Evolutionary conservation across 257 asterid genomes (phyloP), one percentile per base, ranked within the genome.

Genomic region (Avicennia marina): DNA sequence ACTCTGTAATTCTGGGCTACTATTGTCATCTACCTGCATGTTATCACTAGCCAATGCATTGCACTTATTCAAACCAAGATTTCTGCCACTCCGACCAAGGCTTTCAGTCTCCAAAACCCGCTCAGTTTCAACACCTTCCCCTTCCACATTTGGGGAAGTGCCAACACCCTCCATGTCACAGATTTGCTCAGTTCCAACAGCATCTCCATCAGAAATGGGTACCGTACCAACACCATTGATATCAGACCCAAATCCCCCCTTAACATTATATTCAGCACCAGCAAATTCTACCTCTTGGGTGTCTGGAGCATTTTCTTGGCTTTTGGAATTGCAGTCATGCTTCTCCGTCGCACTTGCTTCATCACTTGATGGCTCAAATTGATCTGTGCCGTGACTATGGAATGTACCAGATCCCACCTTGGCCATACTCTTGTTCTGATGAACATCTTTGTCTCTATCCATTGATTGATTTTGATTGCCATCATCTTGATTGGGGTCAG

Each of bases 201-300:
- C 73, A 44, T 85, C 85, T 19, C 70, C 80, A 57, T 72, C 82
- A 19, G 59, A 49, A 61, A 67, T 26, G 31, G 78, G 81, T 27
- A 70, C 74, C 6, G 84, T 71, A 66, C 64, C 81, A 2, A 75
- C 53, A 27, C 82, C 87, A 20, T 85, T 80, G 46, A 87, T 81
- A 43, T 87, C 93, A 12, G 98, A 91, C 68, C 96, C 98, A 72
- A 91, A 85, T 15, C 66, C 94, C 19, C 78, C 94, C 66, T 75
- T 77, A 29, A 56, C 66, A 44, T 66, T 62, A 40, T 20, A 71
- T 64, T 73, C 82, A 11, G 64, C 57, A 24, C 93, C 63, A 0
- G 63, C 64, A 69, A 75, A 76, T 58, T 85, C 95, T 21, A 91
- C 89, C 68, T 91, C 96, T 66, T 91, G 95, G 12, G 98, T 88